Base-by-base conservation (phyloP, 176 grass and related monocot genomes). In the Oryza brachyantha region DNA sequence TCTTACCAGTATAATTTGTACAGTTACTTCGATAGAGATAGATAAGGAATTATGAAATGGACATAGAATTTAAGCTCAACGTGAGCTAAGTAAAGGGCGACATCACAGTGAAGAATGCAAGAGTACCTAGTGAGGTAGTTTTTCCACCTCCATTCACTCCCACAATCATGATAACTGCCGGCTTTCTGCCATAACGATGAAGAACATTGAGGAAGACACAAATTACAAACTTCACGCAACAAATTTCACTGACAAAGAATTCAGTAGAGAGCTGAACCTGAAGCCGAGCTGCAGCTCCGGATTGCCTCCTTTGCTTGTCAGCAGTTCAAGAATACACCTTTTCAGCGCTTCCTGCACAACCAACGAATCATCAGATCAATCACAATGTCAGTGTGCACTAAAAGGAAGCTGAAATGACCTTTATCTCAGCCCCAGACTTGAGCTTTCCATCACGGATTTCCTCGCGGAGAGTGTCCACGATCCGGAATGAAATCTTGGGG, bases 141-240 rank as follows among this genome's bases (percentile, higher is more conserved):
- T 98, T 95, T 73, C 96, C 96, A 80, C 96, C 92, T 13, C 96
- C 96, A 81, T 98, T 98, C 60, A 98, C 96, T 64, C 96, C 96
- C 41, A 98, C 90, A 52, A 99, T 85, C 92, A 99, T 91, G 81
- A 99, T 83, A 3, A 95, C 90, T 0, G 86, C 92, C 35, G 90
- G 92, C 25, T 99, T 99, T 81, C 96, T 94, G 85, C 35, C 26
- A 84, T 57, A 16, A 80, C 6, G 5, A 73, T 1, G 19, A 74
- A 73, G n/a, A 34, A 24, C 35, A 64, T 31, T 81, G 40, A 91
- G 38, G 57, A 34, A 7, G 5, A 25, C 62, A 4, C 38, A 58
- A 61, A 64, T 11, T 72, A 41, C 35, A 92, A 83, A 84, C 41
- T 39, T 10, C 62, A 70, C 7, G 0, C 37, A 58, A 25, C 14